Conservation (phyloP, 78 protist species). For the Dictyostelium discoideum region dicty_2.7 NC_007088.5:3011001-3011500, state of each 20-base stretch:
- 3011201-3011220: too few relatives aligned
- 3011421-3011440: background rate
- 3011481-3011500: background rate
- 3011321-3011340: background rate
- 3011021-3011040: background rate
- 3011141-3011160: too few relatives aligned
- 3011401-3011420: background rate
- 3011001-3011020: constrained; percentile 10
- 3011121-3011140: too few relatives aligned
- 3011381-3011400: background rate
- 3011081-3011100: too few relatives aligned
- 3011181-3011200: too few relatives aligned
- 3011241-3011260: background rate
- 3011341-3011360: too few relatives aligned
- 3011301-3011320: background rate
- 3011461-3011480: background rate
- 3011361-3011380: background rate
- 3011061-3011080: too few relatives aligned
- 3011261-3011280: background rate
- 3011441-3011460: background rate
- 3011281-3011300: background rate
- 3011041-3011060: too few relatives aligned
- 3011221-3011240: too few relatives aligned
- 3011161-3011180: too few relatives aligned
- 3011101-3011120: too few relatives aligned